phyloP scores from a whole-genome alignment of 164 flowering plant species.

The Buxus sempervirens region DNA sequence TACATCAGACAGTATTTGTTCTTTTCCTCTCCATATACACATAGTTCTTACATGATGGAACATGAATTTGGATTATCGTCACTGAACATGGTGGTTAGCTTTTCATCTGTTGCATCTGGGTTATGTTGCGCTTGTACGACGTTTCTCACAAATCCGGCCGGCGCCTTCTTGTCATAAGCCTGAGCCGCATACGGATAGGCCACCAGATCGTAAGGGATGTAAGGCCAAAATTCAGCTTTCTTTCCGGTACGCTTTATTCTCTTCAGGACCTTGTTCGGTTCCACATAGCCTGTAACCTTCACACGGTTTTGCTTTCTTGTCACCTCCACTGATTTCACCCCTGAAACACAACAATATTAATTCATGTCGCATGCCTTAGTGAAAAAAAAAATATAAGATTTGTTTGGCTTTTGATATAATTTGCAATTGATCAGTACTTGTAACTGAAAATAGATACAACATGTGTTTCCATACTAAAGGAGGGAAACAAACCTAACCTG shows the following conservation, averaged over 20 bases:
- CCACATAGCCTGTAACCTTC: conserved; percentile 57
- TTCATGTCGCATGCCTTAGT: no score
- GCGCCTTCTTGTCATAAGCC: conserved; percentile 74
- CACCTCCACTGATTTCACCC: conserved; percentile 55
- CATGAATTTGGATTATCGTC: conserved; percentile 79
- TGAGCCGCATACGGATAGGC: conserved; percentile 49
- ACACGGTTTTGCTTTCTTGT: conserved; percentile 60
- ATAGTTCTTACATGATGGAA: conserved; percentile 55
- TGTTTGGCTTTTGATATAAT: no score
- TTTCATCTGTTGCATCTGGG: conserved; percentile 37
- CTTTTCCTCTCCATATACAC: no score
- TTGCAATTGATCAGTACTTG: no score
- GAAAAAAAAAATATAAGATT: neutral
- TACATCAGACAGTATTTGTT: no score
- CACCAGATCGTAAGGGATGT: conserved; percentile 59
- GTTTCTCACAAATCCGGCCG: conserved; percentile 55
- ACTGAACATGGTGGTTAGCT: conserved; percentile 42
- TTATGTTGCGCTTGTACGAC: conserved; percentile 43
- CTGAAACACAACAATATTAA: conserved; percentile 21
- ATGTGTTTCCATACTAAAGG: no score
- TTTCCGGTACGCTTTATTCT: conserved; percentile 65
- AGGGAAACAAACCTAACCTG: no score
- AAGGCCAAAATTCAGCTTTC: conserved; percentile 79
- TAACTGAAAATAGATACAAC: no score
- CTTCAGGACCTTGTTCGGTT: conserved; percentile 66